A percentile compares a stretch with the other conserved stretches of the same genome.
Evolutionary conservation across 305 asterid genomes (phyloP).

Genomic region (Stenogyne calaminthoides): DNA sequence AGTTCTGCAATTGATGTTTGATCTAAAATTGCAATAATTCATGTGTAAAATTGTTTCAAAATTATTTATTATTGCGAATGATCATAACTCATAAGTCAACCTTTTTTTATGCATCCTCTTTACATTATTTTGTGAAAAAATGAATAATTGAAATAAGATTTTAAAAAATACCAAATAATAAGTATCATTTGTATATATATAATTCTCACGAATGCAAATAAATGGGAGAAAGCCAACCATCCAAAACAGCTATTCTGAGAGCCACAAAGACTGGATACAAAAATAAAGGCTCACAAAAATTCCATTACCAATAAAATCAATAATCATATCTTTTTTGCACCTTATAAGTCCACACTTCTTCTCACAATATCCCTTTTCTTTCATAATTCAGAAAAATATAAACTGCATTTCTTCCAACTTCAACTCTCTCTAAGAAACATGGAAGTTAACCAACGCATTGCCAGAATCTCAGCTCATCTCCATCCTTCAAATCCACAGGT

Average conservation of each 20-base stretch:
- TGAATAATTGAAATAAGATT: not conserved
- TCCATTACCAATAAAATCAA: constrained; percentile 36
- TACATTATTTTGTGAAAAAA: not conserved
- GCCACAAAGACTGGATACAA: constrained; percentile 39
- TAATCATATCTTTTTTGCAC: constrained; percentile 12
- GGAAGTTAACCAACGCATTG: constrained; percentile 65
- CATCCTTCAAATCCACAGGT: constrained; percentile 70
- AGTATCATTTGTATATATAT: not conserved
- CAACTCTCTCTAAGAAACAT: constrained; percentile 30
- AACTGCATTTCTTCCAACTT: constrained; percentile 4
- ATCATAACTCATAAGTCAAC: no score
- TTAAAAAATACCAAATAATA: no score
- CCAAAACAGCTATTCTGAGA: constrained; percentile 5
- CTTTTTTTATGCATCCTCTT: no score
- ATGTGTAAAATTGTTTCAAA: no score
- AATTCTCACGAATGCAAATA: not conserved
- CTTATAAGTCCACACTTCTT: constrained; percentile 31
- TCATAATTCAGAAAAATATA: constrained; percentile 8
- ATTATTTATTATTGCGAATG: no score
- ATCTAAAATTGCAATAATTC: no score
- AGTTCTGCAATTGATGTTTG: no score
- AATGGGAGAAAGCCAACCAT: constrained; percentile 20
- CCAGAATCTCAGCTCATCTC: constrained; percentile 77
- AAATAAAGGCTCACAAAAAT: constrained; percentile 32
- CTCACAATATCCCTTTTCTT: constrained; percentile 25